These are phyloP conservation scores for Nitzschia palea DNA, from an alignment of 108 stramenopile species.

Conservation along the genomic window DNA sequence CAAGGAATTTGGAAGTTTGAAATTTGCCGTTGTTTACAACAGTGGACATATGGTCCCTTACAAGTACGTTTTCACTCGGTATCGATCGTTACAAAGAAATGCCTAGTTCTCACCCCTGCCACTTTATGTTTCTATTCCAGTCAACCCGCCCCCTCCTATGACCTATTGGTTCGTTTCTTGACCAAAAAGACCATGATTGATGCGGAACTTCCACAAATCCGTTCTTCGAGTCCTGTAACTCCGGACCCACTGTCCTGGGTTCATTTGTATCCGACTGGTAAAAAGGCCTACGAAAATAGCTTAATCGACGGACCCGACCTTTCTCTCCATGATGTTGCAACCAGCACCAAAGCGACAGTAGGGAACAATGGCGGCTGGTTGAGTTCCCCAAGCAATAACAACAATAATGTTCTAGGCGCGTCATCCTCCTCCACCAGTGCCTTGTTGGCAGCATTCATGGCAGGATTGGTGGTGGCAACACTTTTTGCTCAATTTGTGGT, in stretches of 20 bases:
- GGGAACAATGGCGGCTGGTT: not conserved
- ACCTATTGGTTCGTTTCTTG: slow-evolving; percentile 2
- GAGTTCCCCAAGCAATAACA: not conserved
- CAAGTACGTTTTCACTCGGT: slow-evolving; percentile 23
- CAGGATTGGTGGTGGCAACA: not conserved
- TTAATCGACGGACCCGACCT: not conserved
- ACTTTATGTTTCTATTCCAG: not conserved
- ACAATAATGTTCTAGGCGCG: not conserved
- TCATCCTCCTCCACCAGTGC: not conserved
- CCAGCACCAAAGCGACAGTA: not conserved
- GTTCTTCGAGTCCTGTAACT: not conserved
- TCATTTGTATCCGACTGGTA: not conserved
- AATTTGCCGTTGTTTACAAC: slow-evolving; percentile 65
- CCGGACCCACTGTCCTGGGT: not conserved
- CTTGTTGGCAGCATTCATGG: not conserved
- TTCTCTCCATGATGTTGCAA: not conserved
- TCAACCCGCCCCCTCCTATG: not conserved
- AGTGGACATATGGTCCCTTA: slow-evolving; percentile 72
- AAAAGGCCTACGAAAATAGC: not conserved
- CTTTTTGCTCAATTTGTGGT: not conserved
- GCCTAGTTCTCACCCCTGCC: not conserved
- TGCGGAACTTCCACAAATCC: not conserved
- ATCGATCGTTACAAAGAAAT: not conserved
- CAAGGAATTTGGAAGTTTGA: slow-evolving; percentile 49
- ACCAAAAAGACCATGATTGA: not conserved